phyloP scores from a whole-genome alignment of 2,329 filamentous ascomycete genomes.

The Colletotrichum costaricense region DNA sequence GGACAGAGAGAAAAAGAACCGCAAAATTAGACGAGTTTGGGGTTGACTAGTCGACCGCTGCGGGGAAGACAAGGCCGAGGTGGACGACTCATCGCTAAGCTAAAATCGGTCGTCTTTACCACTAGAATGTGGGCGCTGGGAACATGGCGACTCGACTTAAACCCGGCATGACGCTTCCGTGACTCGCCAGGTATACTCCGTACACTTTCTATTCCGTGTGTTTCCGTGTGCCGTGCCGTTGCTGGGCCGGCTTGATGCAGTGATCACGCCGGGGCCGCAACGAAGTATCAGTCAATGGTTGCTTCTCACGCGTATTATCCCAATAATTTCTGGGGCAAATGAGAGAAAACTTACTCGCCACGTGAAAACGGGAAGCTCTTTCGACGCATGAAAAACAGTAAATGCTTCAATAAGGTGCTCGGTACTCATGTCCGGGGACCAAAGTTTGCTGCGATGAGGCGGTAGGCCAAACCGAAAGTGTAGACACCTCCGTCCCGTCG shows the following conservation, averaged over 20 bases:
- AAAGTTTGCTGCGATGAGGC: neutral
- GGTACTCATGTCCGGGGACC: constrained; percentile 10
- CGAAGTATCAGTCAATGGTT: neutral
- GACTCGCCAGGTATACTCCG: neutral
- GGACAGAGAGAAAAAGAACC: constrained; percentile 16
- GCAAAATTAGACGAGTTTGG: constrained; percentile 23
- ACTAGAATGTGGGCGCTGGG: neutral
- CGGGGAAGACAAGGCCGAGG: constrained; percentile 20
- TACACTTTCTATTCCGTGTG: neutral
- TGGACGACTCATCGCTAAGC: neutral
- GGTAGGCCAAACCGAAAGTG: constrained; percentile 12
- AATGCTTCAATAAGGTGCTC: neutral
- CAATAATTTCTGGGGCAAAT: neutral
- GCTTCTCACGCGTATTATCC: neutral
- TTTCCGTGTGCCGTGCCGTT: neutral
- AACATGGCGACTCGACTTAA: neutral
- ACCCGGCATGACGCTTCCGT: neutral
- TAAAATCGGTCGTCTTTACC: neutral
- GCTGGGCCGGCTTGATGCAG: neutral
- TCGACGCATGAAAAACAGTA: neutral
- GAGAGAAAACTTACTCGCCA: neutral
- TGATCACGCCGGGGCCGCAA: neutral
- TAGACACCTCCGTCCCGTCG: constrained; percentile 15
- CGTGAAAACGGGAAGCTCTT: neutral
- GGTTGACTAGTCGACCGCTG: constrained; percentile 21